Evolutionary conservation across 2,329 filamentous ascomycete genomes (phyloP).

Genomic region (Knufia petricola): DNA sequence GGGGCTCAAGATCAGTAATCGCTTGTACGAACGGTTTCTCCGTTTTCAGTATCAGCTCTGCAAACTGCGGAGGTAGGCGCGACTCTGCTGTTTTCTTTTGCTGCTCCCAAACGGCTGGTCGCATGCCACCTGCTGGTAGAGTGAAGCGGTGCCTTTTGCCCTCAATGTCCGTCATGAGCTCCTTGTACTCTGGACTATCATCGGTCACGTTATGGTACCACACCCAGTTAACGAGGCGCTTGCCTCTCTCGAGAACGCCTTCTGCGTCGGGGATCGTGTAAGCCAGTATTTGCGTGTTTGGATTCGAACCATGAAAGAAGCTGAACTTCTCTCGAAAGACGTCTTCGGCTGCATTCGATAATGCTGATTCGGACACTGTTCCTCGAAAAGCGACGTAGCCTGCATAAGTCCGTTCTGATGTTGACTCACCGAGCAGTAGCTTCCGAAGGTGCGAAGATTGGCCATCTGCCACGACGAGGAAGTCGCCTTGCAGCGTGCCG

Average conservation of each 20-base stretch:
- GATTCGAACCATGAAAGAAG: constrained; percentile 29
- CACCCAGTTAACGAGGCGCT: constrained; percentile 38
- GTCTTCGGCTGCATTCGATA: constrained; percentile 14
- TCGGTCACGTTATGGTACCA: constrained; percentile 33
- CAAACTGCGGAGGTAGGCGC: constrained; percentile 32
- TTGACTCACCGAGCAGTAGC: constrained; percentile 10
- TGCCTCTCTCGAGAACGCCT: constrained; percentile 31
- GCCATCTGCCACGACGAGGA: constrained; percentile 16
- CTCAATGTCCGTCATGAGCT: constrained; percentile 27
- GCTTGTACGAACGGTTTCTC: constrained; percentile 32
- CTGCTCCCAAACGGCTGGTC: constrained; percentile 28
- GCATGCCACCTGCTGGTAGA: constrained; percentile 26
- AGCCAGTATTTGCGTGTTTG: constrained; percentile 32
- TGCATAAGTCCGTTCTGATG: constrained; percentile 16
- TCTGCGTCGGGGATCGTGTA: constrained; percentile 36
- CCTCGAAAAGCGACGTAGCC: constrained; percentile 38
- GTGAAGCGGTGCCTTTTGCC: constrained; percentile 29
- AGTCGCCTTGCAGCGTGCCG: constrained; percentile 18
- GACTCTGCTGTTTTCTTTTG: constrained; percentile 28
- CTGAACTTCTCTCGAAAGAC: constrained; percentile 33
- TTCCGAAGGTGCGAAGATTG: constrained; percentile 11
- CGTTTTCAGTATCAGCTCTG: constrained; percentile 34
- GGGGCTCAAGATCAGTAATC: constrained; percentile 17
- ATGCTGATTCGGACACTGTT: constrained; percentile 29
- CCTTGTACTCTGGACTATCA: constrained; percentile 17